These are phyloP conservation scores for Scenedesmus sp. DNA, from an alignment of 163 green algal species.

Conservation along the genomic window DNA sequence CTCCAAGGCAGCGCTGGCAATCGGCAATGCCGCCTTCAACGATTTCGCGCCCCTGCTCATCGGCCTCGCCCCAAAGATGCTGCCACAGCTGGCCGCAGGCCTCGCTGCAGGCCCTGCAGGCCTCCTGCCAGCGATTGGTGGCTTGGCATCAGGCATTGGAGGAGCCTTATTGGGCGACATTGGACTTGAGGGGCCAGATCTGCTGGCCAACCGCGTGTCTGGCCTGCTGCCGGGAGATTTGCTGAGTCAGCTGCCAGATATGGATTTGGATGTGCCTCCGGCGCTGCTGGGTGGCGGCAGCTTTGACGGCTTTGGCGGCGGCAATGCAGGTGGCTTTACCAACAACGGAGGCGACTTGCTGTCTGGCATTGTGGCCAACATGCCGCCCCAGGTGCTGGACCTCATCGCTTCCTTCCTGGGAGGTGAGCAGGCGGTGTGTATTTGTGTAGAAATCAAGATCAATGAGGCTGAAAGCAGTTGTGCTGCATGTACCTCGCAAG, in stretches of 20 bases:
- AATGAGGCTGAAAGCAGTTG: too few relatives aligned
- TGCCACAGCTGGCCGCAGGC: conserved; percentile 11
- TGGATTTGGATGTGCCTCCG: neutral
- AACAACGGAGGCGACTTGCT: neutral
- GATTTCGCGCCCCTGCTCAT: conserved; percentile 29
- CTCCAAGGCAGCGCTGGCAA: neutral
- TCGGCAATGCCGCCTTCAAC: conserved; percentile 31
- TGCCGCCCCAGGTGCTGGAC: conserved; percentile 37
- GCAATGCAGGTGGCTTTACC: neutral
- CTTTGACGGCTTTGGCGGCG: neutral
- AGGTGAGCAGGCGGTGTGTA: neutral
- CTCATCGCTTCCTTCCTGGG: conserved; percentile 4
- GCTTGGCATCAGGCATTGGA: conserved; percentile 5
- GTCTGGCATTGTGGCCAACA: conserved; percentile 7
- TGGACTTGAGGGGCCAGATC: conserved; percentile 30
- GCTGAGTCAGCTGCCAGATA: conserved; percentile 20
- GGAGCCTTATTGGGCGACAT: conserved; percentile 15
- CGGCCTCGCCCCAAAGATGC: neutral
- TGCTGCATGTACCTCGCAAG: too few relatives aligned
- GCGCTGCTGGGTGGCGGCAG: neutral
- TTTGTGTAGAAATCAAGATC: too few relatives aligned
- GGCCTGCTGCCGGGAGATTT: conserved; percentile 18
- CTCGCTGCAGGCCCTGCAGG: neutral
- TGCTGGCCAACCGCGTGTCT: conserved; percentile 26
- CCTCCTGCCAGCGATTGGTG: neutral